Evolutionary conservation across 2,329 filamentous ascomycete genomes (phyloP).

Genomic region (Emergomyces pasteurianus): DNA sequence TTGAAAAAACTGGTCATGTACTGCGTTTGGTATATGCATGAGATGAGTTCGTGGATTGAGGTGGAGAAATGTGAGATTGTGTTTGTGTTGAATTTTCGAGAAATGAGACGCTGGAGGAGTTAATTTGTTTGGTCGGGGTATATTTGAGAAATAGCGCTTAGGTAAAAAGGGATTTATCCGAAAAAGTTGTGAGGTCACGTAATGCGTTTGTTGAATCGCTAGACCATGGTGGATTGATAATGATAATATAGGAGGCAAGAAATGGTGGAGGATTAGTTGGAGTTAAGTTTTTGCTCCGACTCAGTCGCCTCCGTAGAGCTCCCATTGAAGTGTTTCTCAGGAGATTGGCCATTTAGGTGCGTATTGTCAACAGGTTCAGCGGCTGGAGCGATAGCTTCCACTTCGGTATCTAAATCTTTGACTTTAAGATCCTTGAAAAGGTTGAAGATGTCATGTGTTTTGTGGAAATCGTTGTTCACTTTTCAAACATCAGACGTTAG

Average conservation of each 20-base stretch:
- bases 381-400: constrained; percentile 11
- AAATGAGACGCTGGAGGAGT: background rate
- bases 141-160: background rate
- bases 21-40: background rate
- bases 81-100: background rate
- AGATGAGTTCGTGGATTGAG: constrained; percentile 15
- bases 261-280: background rate
- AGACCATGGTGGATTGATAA: background rate
- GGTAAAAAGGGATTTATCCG: background rate
- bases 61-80: background rate
- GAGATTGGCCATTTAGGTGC: constrained; percentile 1
- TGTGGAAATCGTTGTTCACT: constrained; percentile 98
- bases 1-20: constrained; percentile 18
- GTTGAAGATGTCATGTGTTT: constrained; percentile 67
- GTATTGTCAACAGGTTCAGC: background rate
- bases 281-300: background rate
- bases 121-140: background rate
- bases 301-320: background rate
- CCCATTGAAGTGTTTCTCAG: background rate
- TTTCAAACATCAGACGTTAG: constrained; percentile 13
- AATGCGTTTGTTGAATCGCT: background rate
- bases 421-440: constrained; percentile 62
- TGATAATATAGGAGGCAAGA: background rate
- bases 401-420: constrained; percentile 25
- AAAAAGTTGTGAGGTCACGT: background rate